Percentiles rank a stretch among this genome's conserved stretches.
Evolutionary conservation across 805 yeast genomes (phyloP).

Genomic region (Maudiozyma serrabonitensis): DNA sequence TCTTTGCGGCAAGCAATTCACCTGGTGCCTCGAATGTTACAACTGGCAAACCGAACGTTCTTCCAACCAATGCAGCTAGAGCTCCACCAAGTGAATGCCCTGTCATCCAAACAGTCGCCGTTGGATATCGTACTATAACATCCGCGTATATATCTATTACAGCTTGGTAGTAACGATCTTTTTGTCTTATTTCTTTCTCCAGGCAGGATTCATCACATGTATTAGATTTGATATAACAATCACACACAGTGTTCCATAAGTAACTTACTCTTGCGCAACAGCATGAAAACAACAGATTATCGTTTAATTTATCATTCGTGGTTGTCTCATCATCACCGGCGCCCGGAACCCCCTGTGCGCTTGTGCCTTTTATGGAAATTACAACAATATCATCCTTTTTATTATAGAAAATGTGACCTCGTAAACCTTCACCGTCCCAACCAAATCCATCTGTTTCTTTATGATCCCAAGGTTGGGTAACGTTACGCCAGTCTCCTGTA

Average conservation of each 20-base stretch:
- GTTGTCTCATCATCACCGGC: slow-evolving; percentile 76
- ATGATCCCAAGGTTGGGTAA: slow-evolving; percentile 49
- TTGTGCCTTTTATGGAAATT: slow-evolving; percentile 82
- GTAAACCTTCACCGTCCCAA: slow-evolving; percentile 75
- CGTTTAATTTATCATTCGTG: slow-evolving; percentile 72
- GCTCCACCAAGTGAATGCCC: slow-evolving; percentile 97
- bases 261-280: slow-evolving; percentile 92
- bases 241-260: slow-evolving; percentile 92
- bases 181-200: slow-evolving; percentile 61
- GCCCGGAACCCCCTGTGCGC: slow-evolving; percentile 69
- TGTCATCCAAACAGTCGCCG: slow-evolving; percentile 73
- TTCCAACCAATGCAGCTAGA: slow-evolving; percentile 65
- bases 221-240: slow-evolving; percentile 74
- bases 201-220: slow-evolving; percentile 85
- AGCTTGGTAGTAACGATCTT: slow-evolving; percentile 77
- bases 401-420: slow-evolving; percentile 83
- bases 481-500: slow-evolving; percentile 82
- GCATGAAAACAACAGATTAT: slow-evolving; percentile 83
- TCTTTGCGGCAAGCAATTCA: slow-evolving; percentile 68
- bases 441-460: slow-evolving; percentile 58
- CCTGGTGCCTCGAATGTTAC: slow-evolving; percentile 93
- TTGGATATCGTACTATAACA: slow-evolving; percentile 58
- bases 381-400: slow-evolving; percentile 53
- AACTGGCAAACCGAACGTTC: slow-evolving; percentile 84
- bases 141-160: slow-evolving; percentile 66